A percentile compares a stretch with the other conserved stretches of the same genome.
Conservation (phyloP, 2,329 filamentous ascomycete genomes). For the Microsporum audouinii region DNA sequence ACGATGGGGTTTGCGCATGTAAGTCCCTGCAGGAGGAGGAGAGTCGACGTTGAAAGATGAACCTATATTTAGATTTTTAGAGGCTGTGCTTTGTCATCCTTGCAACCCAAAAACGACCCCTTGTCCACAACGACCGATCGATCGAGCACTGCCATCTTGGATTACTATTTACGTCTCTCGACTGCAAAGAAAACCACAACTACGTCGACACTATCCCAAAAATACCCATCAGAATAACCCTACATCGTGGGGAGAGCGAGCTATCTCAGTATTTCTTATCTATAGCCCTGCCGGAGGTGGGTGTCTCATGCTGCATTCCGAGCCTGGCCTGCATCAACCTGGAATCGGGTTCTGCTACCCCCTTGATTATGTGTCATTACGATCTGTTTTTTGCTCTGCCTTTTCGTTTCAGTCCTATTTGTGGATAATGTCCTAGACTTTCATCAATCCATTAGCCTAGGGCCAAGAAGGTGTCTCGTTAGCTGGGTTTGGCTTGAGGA, state of each 20-base stretch:
- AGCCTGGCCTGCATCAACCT: not conserved
- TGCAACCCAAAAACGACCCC: not conserved
- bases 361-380: not conserved
- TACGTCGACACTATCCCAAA: not conserved
- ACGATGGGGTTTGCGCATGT: not conserved
- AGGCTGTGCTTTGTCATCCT: constrained; percentile 3
- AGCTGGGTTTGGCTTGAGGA: not conserved
- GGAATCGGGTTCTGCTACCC: not conserved
- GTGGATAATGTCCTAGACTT: not conserved
- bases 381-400: not conserved
- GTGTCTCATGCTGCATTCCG: not conserved
- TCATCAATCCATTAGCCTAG: not conserved
- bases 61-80: not conserved
- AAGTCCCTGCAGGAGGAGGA: not conserved
- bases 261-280: not conserved
- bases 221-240: not conserved
- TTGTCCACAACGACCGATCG: not conserved
- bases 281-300: not conserved
- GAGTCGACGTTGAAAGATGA: not conserved
- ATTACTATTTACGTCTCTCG: not conserved
- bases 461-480: not conserved
- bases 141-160: not conserved
- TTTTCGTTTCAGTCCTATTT: not conserved
- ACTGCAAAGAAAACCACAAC: not conserved
- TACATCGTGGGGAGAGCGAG: not conserved